Conservation (phyloP, 2,329 filamentous ascomycete species). For the Aureobasidium lini region DNA sequence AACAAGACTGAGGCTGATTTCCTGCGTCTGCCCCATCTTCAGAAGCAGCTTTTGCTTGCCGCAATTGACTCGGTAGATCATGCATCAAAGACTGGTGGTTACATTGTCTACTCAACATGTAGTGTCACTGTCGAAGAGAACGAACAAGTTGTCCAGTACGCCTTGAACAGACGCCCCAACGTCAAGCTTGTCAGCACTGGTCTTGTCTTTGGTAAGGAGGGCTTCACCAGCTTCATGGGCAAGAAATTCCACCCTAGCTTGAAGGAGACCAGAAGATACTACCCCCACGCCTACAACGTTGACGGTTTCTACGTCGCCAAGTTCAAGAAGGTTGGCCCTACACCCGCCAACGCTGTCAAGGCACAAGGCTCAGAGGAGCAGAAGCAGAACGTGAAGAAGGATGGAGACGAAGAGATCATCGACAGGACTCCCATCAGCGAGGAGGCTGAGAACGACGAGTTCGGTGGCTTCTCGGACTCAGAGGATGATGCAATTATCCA, state of each 20-base stretch:
- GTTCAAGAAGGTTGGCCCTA: constrained; percentile 84
- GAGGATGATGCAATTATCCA: constrained; percentile 43
- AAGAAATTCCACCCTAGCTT: constrained; percentile 85
- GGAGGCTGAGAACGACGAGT: constrained; percentile 32
- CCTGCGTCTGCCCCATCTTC: constrained; percentile 81
- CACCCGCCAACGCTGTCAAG: constrained; percentile 52
- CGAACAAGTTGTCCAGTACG: constrained; percentile 90
- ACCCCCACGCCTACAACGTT: constrained; percentile 87
- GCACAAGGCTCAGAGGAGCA: constrained; percentile 29
- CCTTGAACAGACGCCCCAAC: constrained; percentile 83
- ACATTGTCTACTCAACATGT: constrained; percentile 95
- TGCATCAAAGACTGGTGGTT: constrained; percentile 83
- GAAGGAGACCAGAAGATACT: constrained; percentile 76
- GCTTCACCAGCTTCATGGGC: constrained; percentile 83
- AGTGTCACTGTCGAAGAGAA: constrained; percentile 91
- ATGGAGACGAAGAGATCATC: constrained; percentile 35
- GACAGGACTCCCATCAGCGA: constrained; percentile 63
- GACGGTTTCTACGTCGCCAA: constrained; percentile 99
- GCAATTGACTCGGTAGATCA: constrained; percentile 96
- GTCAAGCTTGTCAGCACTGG: constrained; percentile 89
- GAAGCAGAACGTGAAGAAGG: constrained; percentile 24
- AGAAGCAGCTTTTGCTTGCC: constrained; percentile 86
- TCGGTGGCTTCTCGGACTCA: constrained; percentile 45
- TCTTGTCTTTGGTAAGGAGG: constrained; percentile 82
- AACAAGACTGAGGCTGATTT: constrained; percentile 97